Conservation (phyloP, 2,329 filamentous ascomycete species). For the Penicillium rolfsii region DNA sequence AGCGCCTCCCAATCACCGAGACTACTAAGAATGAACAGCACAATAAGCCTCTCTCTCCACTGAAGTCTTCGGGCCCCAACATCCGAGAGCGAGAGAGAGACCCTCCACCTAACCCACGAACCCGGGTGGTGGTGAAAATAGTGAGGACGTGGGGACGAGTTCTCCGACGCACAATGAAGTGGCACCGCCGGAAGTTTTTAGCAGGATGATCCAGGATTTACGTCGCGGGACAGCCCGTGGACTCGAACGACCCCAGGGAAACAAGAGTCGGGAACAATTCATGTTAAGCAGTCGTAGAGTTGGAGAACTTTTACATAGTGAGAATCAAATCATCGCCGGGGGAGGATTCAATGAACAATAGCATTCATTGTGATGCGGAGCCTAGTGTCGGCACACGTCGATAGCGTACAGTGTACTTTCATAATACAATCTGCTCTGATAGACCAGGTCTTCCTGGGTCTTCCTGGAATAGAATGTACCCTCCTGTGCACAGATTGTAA, state of each 20-base stretch:
- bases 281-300: neutral
- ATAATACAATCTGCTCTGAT: neutral
- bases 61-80: neutral
- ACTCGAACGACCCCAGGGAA: neutral
- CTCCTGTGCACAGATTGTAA: too few relatives aligned
- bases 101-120: neutral
- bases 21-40: neutral
- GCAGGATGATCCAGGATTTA: neutral
- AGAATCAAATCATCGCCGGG: neutral
- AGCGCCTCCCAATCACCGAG: neutral
- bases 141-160: neutral
- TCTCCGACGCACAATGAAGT: constrained; percentile 5
- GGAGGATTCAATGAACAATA: neutral
- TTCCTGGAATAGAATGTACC: too few relatives aligned
- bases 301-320: neutral
- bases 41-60: constrained; percentile 1
- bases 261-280: neutral
- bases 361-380: neutral
- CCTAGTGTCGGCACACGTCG: neutral
- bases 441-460: neutral
- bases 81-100: neutral
- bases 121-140: neutral
- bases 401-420: neutral
- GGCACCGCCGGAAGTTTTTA: constrained; percentile 5
- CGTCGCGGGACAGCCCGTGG: neutral